These are phyloP conservation scores for Podochytrium sp. DNA, from an alignment of 192 early-diverging fungal genomes.

Conservation along the genomic window DNA sequence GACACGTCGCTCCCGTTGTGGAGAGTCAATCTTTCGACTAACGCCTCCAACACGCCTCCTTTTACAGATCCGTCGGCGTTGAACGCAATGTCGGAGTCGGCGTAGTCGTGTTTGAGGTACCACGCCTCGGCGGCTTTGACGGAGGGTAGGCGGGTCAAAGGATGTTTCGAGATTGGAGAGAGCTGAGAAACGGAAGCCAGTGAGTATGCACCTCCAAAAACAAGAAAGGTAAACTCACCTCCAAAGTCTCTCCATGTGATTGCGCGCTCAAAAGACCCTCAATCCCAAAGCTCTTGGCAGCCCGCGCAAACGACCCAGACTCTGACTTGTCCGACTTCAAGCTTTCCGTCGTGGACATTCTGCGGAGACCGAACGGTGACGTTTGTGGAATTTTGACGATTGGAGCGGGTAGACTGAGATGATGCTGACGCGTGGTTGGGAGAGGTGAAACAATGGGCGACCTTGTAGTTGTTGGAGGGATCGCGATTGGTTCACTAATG, in stretches of 20 bases:
- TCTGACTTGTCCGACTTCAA: no score
- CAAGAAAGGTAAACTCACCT: no score
- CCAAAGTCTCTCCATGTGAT: no score
- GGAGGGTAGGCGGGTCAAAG: no score
- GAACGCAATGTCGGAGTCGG: constrained; percentile 69
- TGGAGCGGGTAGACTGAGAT: background rate
- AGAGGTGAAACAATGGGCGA: background rate
- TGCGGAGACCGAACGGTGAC: background rate
- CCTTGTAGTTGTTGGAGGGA: background rate
- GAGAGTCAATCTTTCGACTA: constrained; percentile 80
- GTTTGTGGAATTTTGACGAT: background rate
- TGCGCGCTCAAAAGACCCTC: no score
- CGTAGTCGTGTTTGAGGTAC: constrained; percentile 56
- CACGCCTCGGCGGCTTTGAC: background rate
- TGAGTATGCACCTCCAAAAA: no score
- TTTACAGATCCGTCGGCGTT: constrained; percentile 79
- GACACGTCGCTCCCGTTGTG: constrained; percentile 75
- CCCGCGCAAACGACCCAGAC: no score
- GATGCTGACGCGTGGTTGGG: background rate
- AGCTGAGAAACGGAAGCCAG: no score
- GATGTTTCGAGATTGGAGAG: no score
- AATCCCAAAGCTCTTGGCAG: no score
- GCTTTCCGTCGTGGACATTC: no score
- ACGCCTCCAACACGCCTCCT: constrained; percentile 79
- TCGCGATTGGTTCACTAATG: background rate